Percentiles rank a stretch among this genome's conserved stretches.
These are phyloP conservation scores for Alternaria viburni DNA, from an alignment of 2,329 filamentous ascomycete genomes.

Conservation along the genomic window DNA sequence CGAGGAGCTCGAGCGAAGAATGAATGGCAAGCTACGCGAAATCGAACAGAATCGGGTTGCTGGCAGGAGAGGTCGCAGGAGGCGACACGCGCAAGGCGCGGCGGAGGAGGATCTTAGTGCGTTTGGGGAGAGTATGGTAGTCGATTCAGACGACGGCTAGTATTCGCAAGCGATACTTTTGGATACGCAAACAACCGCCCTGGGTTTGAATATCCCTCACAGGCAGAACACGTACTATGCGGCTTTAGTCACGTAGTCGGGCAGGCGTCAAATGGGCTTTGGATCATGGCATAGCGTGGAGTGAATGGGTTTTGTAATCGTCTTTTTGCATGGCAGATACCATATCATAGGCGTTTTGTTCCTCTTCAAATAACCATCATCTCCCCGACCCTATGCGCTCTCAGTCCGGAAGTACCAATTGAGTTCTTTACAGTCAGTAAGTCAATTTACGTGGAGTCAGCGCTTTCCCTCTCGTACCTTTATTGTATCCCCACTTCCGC, in stretches of 20 bases:
- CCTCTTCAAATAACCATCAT: background rate
- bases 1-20: conserved; percentile 61
- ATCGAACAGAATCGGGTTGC: conserved; percentile 59
- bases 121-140: conserved; percentile 59
- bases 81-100: conserved; percentile 54
- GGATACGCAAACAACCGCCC: background rate
- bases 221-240: background rate
- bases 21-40: conserved; percentile 60
- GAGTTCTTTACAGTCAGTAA: background rate
- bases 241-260: background rate
- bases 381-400: background rate
- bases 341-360: background rate
- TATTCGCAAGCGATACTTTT: background rate
- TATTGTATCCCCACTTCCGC: conserved; percentile 31
- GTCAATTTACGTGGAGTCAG: conserved; percentile 2
- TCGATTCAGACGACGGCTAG: conserved; percentile 58
- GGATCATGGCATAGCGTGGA: conserved; percentile 10
- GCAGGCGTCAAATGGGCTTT: background rate
- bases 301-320: background rate
- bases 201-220: background rate
- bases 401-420: conserved; percentile 5
- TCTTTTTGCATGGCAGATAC: background rate
- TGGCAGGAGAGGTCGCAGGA: conserved; percentile 57
- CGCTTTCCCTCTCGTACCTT: conserved; percentile 29
- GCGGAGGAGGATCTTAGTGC: conserved; percentile 49